Conservation (phyloP, 2,329 filamentous ascomycete species). For the Botrytis squamosa region DNA sequence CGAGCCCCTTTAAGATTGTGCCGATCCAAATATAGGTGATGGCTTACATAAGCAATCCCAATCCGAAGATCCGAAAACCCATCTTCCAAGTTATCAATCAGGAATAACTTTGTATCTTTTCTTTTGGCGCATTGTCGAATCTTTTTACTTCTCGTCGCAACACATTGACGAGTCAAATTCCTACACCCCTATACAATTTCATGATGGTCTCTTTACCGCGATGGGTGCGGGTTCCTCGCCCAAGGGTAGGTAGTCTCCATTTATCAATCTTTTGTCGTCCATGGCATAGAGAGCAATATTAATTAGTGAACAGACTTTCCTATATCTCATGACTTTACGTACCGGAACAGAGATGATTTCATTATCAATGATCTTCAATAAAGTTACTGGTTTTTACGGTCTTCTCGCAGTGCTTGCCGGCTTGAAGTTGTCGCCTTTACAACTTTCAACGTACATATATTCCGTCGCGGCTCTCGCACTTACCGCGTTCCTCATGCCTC, state of each 20-base stretch:
- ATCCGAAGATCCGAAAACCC: conserved; percentile 16
- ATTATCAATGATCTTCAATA: conserved; percentile 83
- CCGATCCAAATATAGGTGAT: conserved; percentile 9
- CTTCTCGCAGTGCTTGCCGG: conserved; percentile 86
- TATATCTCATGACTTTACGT: conserved; percentile 81
- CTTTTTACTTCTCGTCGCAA: conserved; percentile 4
- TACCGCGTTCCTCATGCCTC: conserved; percentile 69
- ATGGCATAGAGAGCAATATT: conserved; percentile 21
- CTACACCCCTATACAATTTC: neutral
- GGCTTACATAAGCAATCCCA: conserved; percentile 6
- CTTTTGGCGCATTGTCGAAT: neutral
- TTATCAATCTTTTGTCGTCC: conserved; percentile 11
- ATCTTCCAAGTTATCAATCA: conserved; percentile 14
- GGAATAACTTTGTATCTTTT: conserved; percentile 1
- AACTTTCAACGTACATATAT: conserved; percentile 91
- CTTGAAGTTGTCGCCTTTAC: conserved; percentile 75
- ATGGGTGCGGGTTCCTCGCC: conserved; percentile 37
- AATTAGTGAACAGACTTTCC: conserved; percentile 62
- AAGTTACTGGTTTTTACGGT: conserved; percentile 86
- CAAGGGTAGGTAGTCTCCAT: conserved; percentile 32
- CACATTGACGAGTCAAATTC: conserved; percentile 5
- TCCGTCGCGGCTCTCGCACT: conserved; percentile 69
- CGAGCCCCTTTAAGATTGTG: neutral
- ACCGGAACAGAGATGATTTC: conserved; percentile 84
- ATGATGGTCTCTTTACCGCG: conserved; percentile 35